These are phyloP conservation scores for Fusarium sp. DNA, from an alignment of 2,329 filamentous ascomycete genomes.

Conservation along the genomic window DNA sequence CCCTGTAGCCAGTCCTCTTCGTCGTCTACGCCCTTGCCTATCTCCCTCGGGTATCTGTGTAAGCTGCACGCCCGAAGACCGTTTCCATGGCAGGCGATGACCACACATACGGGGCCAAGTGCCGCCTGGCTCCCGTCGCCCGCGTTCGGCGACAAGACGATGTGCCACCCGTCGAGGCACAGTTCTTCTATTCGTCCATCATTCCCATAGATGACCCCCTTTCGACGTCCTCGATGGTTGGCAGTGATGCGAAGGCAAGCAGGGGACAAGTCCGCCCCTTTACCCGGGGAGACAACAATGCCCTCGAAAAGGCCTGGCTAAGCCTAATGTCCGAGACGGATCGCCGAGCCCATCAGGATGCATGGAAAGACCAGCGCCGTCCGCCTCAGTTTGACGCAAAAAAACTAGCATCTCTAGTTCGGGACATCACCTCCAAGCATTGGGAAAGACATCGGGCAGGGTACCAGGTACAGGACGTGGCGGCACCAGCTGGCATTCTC, in stretches of 20 bases:
- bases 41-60: neutral
- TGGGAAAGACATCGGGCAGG: constrained; percentile 62
- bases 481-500: constrained; percentile 47
- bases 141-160: constrained; percentile 59
- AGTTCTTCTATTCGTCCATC: constrained; percentile 89
- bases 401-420: constrained; percentile 55
- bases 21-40: constrained; percentile 5
- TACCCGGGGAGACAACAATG: constrained; percentile 82
- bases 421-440: constrained; percentile 63
- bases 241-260: constrained; percentile 65
- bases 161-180: constrained; percentile 74
- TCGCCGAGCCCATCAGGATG: constrained; percentile 63
- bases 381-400: constrained; percentile 30
- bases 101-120: constrained; percentile 75
- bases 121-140: constrained; percentile 67
- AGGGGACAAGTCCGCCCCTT: constrained; percentile 83
- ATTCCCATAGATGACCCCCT: constrained; percentile 91
- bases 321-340: constrained; percentile 68
- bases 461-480: constrained; percentile 51
- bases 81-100: constrained; percentile 39
- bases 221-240: constrained; percentile 72
- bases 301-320: constrained; percentile 85
- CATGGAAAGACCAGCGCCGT: constrained; percentile 36
- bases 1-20: neutral
- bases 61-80: constrained; percentile 22